These are phyloP conservation scores for Helenozyma baotianmanensis DNA, from an alignment of 805 yeast species.

Conservation along the genomic window DNA sequence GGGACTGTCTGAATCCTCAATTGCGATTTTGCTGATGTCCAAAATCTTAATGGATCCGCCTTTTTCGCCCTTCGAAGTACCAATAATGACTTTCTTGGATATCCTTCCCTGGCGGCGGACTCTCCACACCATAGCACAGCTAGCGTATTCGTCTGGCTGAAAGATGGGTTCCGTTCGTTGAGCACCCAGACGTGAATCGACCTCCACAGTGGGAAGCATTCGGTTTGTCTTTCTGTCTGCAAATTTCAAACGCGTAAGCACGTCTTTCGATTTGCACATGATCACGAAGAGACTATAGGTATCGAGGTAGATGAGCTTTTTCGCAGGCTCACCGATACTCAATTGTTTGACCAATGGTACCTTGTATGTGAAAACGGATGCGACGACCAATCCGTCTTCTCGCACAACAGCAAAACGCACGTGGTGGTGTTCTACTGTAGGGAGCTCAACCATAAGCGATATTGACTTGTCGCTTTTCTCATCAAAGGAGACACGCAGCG, in stretches of 20 bases:
- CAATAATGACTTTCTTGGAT: conserved; percentile 35
- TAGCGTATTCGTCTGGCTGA: conserved; percentile 26
- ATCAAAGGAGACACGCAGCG: conserved; percentile 30
- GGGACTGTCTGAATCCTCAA: conserved; percentile 12
- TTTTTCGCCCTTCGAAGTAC: conserved; percentile 14
- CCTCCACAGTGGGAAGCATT: conserved; percentile 21
- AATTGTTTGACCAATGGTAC: conserved; percentile 26
- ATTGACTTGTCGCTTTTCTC: conserved; percentile 30
- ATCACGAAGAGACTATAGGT: conserved; percentile 25
- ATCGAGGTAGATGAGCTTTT: conserved; percentile 26
- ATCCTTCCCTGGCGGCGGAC: conserved; percentile 24
- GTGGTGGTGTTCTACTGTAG: conserved; percentile 6
- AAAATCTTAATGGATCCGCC: conserved; percentile 33
- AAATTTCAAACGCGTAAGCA: conserved; percentile 24
- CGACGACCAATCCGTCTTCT: conserved; percentile 35
- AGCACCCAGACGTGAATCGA: conserved; percentile 6
- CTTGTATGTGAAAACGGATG: conserved; percentile 20
- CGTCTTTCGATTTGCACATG: conserved; percentile 26
- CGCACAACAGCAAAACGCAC: conserved; percentile 19
- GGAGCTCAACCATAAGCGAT: conserved; percentile 13
- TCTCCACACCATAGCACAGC: conserved; percentile 32
- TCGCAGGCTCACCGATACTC: conserved; percentile 29
- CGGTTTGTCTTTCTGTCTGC: conserved; percentile 29
- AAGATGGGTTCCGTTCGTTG: conserved; percentile 16
- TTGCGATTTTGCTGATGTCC: conserved; percentile 22